phyloP scores from a whole-genome alignment of 1,284 basidiomycete species.

The Melampsora americana region DNA sequence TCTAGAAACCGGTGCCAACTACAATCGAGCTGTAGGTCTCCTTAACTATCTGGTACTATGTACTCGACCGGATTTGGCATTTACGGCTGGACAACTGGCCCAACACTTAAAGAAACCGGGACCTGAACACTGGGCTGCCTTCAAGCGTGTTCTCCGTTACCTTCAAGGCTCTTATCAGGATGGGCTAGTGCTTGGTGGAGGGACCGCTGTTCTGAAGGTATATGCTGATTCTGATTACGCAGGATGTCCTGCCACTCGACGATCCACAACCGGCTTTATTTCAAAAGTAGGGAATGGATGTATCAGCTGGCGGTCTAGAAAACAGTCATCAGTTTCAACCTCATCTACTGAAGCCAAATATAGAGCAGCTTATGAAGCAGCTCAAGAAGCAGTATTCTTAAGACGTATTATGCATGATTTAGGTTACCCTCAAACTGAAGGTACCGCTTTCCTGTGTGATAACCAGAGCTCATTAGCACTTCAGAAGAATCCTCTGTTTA shows the following conservation, averaged over 20 bases:
- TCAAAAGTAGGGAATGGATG: neutral
- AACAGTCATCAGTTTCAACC: conserved; percentile 1
- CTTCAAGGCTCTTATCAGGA: too few species aligned
- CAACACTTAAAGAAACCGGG: too few species aligned
- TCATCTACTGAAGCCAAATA: conserved; percentile 7
- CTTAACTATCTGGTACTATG: too few species aligned
- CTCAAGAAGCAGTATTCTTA: neutral
- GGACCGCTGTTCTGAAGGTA: neutral
- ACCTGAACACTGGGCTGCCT: too few species aligned
- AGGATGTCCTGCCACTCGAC: neutral
- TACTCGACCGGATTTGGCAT: conserved; percentile 11
- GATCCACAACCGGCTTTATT: neutral
- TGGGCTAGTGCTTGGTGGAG: neutral
- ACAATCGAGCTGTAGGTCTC: neutral
- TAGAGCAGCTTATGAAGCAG: neutral
- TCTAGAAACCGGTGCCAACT: neutral
- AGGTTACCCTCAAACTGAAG: too few species aligned
- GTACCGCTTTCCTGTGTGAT: too few species aligned
- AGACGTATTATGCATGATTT: too few species aligned
- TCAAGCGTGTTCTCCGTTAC: too few species aligned
- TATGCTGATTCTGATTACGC: too few species aligned
- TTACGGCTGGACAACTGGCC: neutral
- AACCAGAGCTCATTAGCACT: too few species aligned
- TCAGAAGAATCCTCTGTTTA: too few species aligned
- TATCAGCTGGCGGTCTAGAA: conserved; percentile 17